phyloP scores from a whole-genome alignment of 257 asterid species.

The Nicotiana benthamiana region DNA sequence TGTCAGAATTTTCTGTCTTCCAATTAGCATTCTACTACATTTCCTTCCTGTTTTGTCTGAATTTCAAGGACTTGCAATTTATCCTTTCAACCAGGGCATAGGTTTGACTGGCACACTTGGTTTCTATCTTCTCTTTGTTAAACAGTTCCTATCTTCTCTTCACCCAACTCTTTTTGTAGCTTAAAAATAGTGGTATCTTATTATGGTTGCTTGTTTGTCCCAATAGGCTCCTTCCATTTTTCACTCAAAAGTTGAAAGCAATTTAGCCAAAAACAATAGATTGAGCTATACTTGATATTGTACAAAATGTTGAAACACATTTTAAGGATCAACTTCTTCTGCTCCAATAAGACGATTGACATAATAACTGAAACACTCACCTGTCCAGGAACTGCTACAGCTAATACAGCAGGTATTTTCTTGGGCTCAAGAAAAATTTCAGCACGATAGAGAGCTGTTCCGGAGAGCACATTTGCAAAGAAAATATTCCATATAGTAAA shows the following conservation, averaged over 20 bases:
- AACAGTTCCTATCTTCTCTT: background rate
- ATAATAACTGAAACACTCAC: constrained; percentile 26
- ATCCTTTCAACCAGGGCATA: no score
- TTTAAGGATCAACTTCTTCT: background rate
- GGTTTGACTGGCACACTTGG: no score
- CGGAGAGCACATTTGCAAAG: constrained; percentile 89
- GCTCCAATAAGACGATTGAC: background rate
- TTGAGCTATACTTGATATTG: background rate
- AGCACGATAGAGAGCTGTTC: constrained; percentile 66
- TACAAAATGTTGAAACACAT: background rate
- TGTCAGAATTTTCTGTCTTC: background rate
- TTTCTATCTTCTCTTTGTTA: background rate
- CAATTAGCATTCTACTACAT: background rate
- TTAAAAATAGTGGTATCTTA: no score
- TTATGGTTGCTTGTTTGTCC: background rate
- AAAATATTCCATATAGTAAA: constrained; percentile 89
- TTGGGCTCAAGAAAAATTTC: constrained; percentile 72
- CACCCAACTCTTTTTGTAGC: background rate
- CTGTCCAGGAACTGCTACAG: constrained; percentile 96
- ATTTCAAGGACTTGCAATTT: no score
- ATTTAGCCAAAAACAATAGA: background rate
- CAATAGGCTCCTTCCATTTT: background rate
- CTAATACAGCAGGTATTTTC: constrained; percentile 65
- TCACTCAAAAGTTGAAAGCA: background rate
- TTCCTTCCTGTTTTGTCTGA: background rate